Evolutionary conservation across 495 filamentous ascomycete species (phyloP).

Genomic region (Sabuloglossum arenarium): DNA sequence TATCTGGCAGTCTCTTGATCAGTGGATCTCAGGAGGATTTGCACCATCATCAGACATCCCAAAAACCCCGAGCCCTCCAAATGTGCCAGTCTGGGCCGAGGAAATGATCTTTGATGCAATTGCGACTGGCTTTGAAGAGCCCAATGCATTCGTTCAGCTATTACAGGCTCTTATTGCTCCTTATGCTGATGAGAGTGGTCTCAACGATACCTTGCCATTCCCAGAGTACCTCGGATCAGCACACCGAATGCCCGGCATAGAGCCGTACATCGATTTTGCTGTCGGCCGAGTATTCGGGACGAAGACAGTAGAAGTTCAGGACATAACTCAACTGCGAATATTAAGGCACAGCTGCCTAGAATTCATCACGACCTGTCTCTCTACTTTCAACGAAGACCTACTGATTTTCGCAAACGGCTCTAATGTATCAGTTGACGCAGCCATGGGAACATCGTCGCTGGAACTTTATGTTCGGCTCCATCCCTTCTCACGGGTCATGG

Average conservation of each 20-base stretch:
- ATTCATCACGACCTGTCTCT: conserved; percentile 52
- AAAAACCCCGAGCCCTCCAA: neutral
- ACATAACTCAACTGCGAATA: conserved; percentile 39
- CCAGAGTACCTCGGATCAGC: conserved; percentile 67
- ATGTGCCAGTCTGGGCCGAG: conserved; percentile 15
- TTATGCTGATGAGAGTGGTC: conserved; percentile 27
- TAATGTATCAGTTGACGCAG: conserved; percentile 46
- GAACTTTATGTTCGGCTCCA: conserved; percentile 64
- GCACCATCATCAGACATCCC: conserved; percentile 13
- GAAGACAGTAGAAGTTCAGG: conserved; percentile 35
- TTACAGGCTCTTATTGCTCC: conserved; percentile 47
- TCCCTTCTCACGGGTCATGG: conserved; percentile 81
- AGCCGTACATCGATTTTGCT: conserved; percentile 79
- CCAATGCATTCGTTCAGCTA: conserved; percentile 59
- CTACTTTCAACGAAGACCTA: conserved; percentile 79
- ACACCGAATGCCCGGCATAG: conserved; percentile 67
- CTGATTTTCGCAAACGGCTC: conserved; percentile 61
- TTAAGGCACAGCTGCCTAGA: conserved; percentile 59
- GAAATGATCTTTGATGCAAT: conserved; percentile 32
- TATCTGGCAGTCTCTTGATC: conserved; percentile 53
- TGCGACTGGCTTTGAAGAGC: conserved; percentile 51
- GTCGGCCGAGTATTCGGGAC: conserved; percentile 49
- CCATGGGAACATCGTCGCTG: conserved; percentile 48
- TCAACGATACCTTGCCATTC: conserved; percentile 65
- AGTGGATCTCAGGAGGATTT: conserved; percentile 41